Base-by-base conservation (phyloP, 805 yeast species). In the Yarrowia sp. region DNA sequence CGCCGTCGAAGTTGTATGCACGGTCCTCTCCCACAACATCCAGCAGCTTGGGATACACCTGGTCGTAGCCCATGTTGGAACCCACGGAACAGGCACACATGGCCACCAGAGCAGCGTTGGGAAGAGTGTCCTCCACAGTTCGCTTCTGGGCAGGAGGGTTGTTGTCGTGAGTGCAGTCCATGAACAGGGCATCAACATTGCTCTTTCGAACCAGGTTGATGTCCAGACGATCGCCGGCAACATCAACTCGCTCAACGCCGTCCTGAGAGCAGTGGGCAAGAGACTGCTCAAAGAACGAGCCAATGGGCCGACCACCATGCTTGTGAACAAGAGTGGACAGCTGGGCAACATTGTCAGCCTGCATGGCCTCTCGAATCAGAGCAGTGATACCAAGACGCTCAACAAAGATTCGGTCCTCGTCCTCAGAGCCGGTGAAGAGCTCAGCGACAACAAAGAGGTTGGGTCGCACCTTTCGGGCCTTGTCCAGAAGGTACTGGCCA, bases 141-240 rank as follows among this genome's bases (percentile, higher is more conserved):
- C 98, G 84, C 76, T 89, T 91, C 70, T 93, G 96, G 46, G 81
- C 82, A 1, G 98, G 96, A 21, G 86, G 87, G 76, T 92, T 95
- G 72, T 93, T 93, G 75, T 93, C 99, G 74, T 93, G 99, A 1
- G 98, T 92, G 72, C 98, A 93, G 73, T 95, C 98, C 98, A 95
- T 93, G 70, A 93, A 88, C 70, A 95, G 79, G 0, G 98, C 97
- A 76, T 92, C 98, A 4, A 96, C 96, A n/a, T 87, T 85, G 48
- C 86, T 83, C 4, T 87, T 80, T 1, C 85, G 80, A 52, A 93
- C 79, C 10, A 84, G 79, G 41, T 41, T 32, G 32, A 58, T 58
- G 8, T 58, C 48, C 26, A 40, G 36, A 14, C 44, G 35, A 24
- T 36, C 49, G 2, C 51, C 51, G 17, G 64, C 43, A 19, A 35